phyloP scores from a whole-genome alignment of 139 green algal genomes.

The Dunaliella primolecta region DNA sequence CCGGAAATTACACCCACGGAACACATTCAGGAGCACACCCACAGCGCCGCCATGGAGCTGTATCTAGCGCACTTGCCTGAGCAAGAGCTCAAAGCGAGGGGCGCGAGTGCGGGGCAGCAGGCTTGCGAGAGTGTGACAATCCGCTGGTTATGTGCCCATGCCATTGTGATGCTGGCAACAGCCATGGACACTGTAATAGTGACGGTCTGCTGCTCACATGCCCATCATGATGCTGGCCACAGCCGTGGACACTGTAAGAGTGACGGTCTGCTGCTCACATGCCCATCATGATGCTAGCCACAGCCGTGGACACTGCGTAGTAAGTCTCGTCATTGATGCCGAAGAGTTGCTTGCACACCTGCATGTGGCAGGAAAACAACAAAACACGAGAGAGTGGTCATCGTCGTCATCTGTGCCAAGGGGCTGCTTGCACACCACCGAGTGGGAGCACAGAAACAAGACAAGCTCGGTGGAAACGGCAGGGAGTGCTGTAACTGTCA shows the following conservation, averaged over 20 bases:
- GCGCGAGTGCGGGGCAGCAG: no score
- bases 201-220: no score
- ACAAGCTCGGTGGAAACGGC: no score
- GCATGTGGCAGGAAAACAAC: not conserved
- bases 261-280: no score
- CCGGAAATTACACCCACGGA: no score
- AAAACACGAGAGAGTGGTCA: not conserved
- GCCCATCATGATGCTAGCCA: conserved; percentile 33
- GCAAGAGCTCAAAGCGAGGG: no score
- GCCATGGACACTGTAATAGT: conserved; percentile 36
- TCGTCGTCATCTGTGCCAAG: not conserved
- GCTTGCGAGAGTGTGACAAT: no score
- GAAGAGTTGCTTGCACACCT: conserved; percentile 37
- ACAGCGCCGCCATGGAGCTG: no score
- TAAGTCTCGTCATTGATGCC: conserved; percentile 43
- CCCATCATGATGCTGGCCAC: conserved; percentile 33
- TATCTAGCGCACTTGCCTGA: no score
- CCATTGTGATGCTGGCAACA: conserved; percentile 33
- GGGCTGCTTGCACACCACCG: not conserved
- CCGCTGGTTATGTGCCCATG: conserved; percentile 27
- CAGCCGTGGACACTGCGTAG: conserved; percentile 34
- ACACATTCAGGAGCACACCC: no score
- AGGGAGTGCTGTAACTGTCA: no score
- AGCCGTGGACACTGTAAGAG: conserved; percentile 33
- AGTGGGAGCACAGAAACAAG: no score